These are phyloP conservation scores for Babesia ovata DNA, from an alignment of 169 alveolate species.

Conservation along the genomic window DNA sequence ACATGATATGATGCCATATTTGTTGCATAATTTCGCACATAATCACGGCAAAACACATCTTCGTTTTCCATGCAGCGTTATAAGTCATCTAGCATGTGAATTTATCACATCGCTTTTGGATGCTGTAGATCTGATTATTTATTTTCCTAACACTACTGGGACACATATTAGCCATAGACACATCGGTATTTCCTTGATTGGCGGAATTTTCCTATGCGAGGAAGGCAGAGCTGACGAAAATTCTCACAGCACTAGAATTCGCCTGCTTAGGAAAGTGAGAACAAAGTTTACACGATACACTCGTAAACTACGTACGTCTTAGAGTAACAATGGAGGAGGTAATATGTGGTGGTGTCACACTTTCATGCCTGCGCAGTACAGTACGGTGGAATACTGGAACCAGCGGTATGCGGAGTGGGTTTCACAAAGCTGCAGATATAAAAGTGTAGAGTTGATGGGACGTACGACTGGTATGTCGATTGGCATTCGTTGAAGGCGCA, in stretches of 20 bases:
- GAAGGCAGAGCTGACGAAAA: neutral
- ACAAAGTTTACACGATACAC: neutral
- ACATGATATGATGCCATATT: no score
- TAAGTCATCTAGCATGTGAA: no score
- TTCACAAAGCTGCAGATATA: neutral
- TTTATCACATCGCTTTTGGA: no score
- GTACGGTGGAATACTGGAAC: slow-evolving; percentile 57
- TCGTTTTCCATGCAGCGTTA: no score
- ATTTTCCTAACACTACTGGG: no score
- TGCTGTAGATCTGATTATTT: no score
- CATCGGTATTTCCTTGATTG: no score
- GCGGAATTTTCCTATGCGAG: neutral
- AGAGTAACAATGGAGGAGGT: slow-evolving; percentile 13
- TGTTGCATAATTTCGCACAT: no score
- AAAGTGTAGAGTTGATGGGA: slow-evolving; percentile 19
- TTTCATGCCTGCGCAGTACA: slow-evolving; percentile 16
- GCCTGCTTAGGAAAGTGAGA: neutral
- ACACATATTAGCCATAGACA: no score
- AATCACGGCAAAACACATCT: no score
- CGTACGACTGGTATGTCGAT: slow-evolving; percentile 60
- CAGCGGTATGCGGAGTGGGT: slow-evolving; percentile 41
- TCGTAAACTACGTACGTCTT: neutral
- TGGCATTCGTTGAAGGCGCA: slow-evolving; percentile 46
- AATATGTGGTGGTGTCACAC: neutral
- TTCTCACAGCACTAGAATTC: neutral